Evolutionary conservation across 225 moss, liverwort and hornwort species (phyloP).

Genomic region (Takakia lepidozioides): DNA sequence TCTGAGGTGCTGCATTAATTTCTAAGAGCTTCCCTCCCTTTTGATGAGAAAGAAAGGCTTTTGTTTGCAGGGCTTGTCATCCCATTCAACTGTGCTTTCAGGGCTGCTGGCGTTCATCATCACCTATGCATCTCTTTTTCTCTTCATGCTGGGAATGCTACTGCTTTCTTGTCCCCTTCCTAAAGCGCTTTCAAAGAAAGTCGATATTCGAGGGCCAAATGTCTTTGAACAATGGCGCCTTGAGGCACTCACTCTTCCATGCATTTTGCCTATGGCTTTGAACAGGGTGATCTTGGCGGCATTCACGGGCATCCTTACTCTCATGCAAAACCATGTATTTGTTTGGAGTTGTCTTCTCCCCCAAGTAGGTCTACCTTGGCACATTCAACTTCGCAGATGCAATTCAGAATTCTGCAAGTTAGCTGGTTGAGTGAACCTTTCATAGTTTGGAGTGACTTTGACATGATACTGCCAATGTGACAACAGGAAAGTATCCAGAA

Average conservation of each 20-base stretch:
- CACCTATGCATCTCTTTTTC: constrained; percentile 72
- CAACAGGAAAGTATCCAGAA: too few species aligned
- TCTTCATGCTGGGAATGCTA: constrained; percentile 64
- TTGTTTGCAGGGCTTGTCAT: constrained; percentile 62
- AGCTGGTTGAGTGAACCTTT: too few species aligned
- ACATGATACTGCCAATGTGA: too few species aligned
- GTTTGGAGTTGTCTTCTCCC: constrained; percentile 93
- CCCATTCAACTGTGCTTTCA: constrained; percentile 71
- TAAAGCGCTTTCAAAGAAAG: constrained; percentile 4
- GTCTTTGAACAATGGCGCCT: constrained; percentile 46
- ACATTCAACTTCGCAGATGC: background rate
- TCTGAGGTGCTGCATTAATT: background rate
- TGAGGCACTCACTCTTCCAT: constrained; percentile 52
- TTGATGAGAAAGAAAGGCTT: constrained; percentile 5
- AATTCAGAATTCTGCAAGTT: too few species aligned
- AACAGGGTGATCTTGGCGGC: constrained; percentile 59
- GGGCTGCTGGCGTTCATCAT: constrained; percentile 69
- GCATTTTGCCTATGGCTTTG: constrained; percentile 59
- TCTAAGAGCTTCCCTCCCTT: background rate
- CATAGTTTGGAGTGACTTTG: too few species aligned
- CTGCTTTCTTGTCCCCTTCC: constrained; percentile 26
- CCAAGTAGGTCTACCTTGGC: constrained; percentile 38
- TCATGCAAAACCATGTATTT: constrained; percentile 78
- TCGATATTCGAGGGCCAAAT: constrained; percentile 2
- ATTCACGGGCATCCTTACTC: constrained; percentile 58